These are phyloP conservation scores for Suhomyces kunorum DNA, from an alignment of 1,139 yeast genomes.

Conservation along the genomic window DNA sequence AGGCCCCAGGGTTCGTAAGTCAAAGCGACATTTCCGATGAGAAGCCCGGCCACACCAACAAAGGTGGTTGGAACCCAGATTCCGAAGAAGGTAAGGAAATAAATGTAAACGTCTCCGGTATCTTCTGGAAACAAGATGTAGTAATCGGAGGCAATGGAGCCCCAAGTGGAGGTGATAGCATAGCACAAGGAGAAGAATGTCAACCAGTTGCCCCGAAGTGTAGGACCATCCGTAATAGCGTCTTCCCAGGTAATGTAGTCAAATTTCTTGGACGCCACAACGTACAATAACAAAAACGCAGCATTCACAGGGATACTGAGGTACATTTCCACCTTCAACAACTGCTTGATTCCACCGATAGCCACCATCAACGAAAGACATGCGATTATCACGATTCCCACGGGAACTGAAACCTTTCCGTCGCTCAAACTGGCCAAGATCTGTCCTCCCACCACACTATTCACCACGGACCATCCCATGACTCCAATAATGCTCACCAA, in stretches of 20 bases:
- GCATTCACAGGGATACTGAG: slow-evolving; percentile 71
- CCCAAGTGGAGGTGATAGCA: slow-evolving; percentile 89
- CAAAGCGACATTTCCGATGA: slow-evolving; percentile 71
- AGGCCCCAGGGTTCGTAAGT: slow-evolving; percentile 59
- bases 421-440: slow-evolving; percentile 65
- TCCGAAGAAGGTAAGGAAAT: slow-evolving; percentile 65
- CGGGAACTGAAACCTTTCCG: slow-evolving; percentile 64
- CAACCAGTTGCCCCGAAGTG: slow-evolving; percentile 63
- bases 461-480: slow-evolving; percentile 86
- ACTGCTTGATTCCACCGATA: slow-evolving; percentile 72
- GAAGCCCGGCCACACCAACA: slow-evolving; percentile 72
- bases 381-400: slow-evolving; percentile 73
- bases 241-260: slow-evolving; percentile 39
- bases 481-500: slow-evolving; percentile 70
- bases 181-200: slow-evolving; percentile 74
- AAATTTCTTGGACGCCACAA: slow-evolving; percentile 61
- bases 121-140: slow-evolving; percentile 79
- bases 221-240: slow-evolving; percentile 41
- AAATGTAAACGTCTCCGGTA: slow-evolving; percentile 59
- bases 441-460: slow-evolving; percentile 85
- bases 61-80: slow-evolving; percentile 72
- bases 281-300: slow-evolving; percentile 68
- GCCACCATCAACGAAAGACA: slow-evolving; percentile 65
- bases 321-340: slow-evolving; percentile 65
- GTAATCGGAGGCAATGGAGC: slow-evolving; percentile 83